Percentiles rank a stretch among this genome's conserved stretches.
Conservation (phyloP, 225 moss, liverwort and hornwort genomes). For the Neckera pumila region DNA sequence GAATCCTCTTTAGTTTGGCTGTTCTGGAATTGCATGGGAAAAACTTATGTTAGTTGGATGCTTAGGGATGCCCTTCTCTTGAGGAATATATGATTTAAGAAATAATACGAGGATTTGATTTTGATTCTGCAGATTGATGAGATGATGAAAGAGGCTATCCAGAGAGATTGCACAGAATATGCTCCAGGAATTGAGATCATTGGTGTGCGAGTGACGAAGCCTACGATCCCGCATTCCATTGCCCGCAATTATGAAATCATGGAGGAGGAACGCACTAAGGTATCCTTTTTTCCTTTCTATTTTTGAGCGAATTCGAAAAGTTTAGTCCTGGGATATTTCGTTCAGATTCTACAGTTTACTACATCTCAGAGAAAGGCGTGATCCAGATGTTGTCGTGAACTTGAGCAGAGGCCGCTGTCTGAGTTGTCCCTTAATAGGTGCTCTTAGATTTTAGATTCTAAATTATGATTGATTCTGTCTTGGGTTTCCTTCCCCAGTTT, state of each 20-base stretch:
- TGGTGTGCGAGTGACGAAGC: constrained; percentile 94
- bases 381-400: background rate
- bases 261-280: constrained; percentile 99
- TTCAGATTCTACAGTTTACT: background rate
- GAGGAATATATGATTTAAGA: background rate
- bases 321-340: background rate
- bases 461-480: background rate
- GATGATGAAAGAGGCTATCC: constrained; percentile 97
- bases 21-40: background rate
- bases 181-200: constrained; percentile 99
- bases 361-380: background rate
- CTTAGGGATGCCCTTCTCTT: background rate
- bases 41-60: background rate
- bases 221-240: constrained; percentile 80
- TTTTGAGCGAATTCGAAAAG: background rate
- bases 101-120: background rate
- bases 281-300: background rate
- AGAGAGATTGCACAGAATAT: constrained; percentile 89
- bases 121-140: constrained; percentile 74
- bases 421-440: background rate
- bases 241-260: constrained; percentile 96
- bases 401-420: background rate
- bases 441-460: background rate
- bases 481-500: background rate
- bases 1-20: background rate